phyloP scores from a whole-genome alignment of 2,329 filamentous ascomycete species.

The Colletotrichum graminicola region DNA sequence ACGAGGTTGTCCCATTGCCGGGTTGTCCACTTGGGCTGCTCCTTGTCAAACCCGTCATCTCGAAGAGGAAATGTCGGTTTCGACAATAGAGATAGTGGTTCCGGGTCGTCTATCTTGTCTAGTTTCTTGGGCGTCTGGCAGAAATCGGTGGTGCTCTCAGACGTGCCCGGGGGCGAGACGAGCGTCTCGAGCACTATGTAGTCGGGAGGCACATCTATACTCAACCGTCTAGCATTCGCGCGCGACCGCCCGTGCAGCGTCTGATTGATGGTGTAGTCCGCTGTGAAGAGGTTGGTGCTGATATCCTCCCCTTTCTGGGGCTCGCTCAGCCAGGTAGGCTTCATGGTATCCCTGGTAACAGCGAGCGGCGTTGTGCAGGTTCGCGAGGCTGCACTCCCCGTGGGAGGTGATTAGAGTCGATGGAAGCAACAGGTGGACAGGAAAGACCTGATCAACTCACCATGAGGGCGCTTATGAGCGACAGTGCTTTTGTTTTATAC shows the following conservation, averaged over 20 bases:
- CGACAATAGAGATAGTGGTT: constrained; percentile 2
- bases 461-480: constrained; percentile 17
- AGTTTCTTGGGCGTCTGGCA: constrained; percentile 11
- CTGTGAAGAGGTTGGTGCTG: constrained; percentile 36
- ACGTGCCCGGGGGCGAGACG: constrained; percentile 22
- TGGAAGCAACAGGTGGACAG: neutral
- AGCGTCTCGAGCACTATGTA: constrained; percentile 27
- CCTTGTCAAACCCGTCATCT: neutral
- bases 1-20: constrained; percentile 17
- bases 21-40: constrained; percentile 4
- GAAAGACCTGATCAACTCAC: constrained; percentile 2
- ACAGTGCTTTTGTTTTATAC: constrained; percentile 9
- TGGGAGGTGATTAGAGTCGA: neutral
- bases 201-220: constrained; percentile 25
- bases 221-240: constrained; percentile 23
- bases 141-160: constrained; percentile 18
- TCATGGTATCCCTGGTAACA: constrained; percentile 25
- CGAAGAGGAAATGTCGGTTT: constrained; percentile 12
- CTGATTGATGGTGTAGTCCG: constrained; percentile 39
- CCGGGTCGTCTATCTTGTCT: neutral
- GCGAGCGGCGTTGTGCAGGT: constrained; percentile 15
- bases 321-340: constrained; percentile 34
- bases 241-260: constrained; percentile 31
- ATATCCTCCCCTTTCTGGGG: constrained; percentile 25
- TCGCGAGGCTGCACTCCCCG: constrained; percentile 19